These are phyloP conservation scores for Porogramme epimiltina DNA, from an alignment of 1,284 basidiomycete species.

Conservation along the genomic window DNA sequence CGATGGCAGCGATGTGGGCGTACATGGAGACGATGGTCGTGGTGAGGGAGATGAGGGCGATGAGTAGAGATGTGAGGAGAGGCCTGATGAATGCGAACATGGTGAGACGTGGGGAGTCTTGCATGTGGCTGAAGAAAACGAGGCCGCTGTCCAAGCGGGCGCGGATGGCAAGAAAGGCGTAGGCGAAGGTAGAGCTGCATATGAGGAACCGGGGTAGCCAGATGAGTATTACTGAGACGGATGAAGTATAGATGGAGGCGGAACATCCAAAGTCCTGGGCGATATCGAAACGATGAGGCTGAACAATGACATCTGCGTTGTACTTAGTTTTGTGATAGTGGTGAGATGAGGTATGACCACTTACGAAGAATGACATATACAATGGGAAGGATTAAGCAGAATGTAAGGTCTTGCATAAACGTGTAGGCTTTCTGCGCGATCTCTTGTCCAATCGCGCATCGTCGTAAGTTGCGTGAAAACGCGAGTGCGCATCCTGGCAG, in stretches of 20 bases:
- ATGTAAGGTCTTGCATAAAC: slow-evolving; percentile 42
- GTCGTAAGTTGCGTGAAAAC: slow-evolving; percentile 30
- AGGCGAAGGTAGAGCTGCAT: slow-evolving; percentile 43
- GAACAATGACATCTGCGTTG: slow-evolving; percentile 57
- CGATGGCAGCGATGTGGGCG: slow-evolving; percentile 35
- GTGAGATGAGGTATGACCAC: slow-evolving; percentile 28
- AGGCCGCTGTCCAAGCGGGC: slow-evolving; percentile 33
- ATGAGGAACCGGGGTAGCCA: slow-evolving; percentile 59
- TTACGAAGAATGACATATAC: slow-evolving; percentile 61
- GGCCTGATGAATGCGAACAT: slow-evolving; percentile 43
- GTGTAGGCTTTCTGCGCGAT: slow-evolving; percentile 11
- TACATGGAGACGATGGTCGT: slow-evolving; percentile 41
- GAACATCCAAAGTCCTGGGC: slow-evolving; percentile 64
- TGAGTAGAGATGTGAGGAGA: slow-evolving; percentile 35
- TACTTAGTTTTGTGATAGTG: background rate
- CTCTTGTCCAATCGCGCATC: slow-evolving; percentile 17
- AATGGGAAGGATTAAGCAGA: slow-evolving; percentile 57
- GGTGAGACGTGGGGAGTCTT: slow-evolving; percentile 31
- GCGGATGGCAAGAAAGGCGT: slow-evolving; percentile 36
- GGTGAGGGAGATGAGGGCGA: slow-evolving; percentile 36
- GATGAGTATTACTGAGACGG: slow-evolving; percentile 52
- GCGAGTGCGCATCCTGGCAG: slow-evolving; percentile 58
- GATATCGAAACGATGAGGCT: slow-evolving; percentile 73
- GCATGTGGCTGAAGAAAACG: slow-evolving; percentile 33
- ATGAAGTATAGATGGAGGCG: slow-evolving; percentile 56